These are phyloP conservation scores for Mycena capillaripes DNA, from an alignment of 768 basidiomycete genomes.

Conservation along the genomic window DNA sequence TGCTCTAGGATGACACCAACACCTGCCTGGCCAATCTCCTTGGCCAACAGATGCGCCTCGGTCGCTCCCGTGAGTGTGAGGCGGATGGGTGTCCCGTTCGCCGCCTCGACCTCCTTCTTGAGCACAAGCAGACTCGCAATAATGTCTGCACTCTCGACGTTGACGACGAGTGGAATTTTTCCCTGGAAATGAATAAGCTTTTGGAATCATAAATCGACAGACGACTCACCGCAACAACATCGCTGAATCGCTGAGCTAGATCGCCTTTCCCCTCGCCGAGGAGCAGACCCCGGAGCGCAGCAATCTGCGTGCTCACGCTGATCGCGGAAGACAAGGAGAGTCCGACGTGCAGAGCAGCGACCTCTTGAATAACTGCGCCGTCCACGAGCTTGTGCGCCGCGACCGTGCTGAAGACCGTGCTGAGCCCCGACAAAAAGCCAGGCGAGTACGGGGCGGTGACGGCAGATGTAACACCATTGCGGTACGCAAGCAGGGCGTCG, in stretches of 20 bases:
- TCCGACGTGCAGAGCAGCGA: conserved; percentile 75
- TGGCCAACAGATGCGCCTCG: conserved; percentile 75
- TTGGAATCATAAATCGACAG: conserved; percentile 41
- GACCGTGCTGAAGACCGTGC: conserved; percentile 72
- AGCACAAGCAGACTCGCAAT: conserved; percentile 79
- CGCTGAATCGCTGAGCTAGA: conserved; percentile 49
- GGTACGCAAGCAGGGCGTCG: conserved; percentile 62
- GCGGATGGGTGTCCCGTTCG: conserved; percentile 48
- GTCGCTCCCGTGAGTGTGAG: conserved; percentile 71
- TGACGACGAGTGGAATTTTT: conserved; percentile 72
- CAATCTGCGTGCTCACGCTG: conserved; percentile 77
- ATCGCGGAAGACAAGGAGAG: conserved; percentile 51
- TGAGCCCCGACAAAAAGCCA: conserved; percentile 75
- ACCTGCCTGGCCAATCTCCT: conserved; percentile 69
- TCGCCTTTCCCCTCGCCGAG: conserved; percentile 49
- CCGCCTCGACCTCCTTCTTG: conserved; percentile 65
- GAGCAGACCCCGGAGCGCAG: conserved; percentile 66
- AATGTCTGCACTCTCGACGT: conserved; percentile 79
- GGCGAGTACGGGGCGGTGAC: conserved; percentile 70
- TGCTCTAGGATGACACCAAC: conserved; percentile 79
- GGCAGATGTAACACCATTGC: conserved; percentile 79
- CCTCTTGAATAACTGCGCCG: conserved; percentile 75
- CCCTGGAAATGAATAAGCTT: conserved; percentile 54
- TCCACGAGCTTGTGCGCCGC: conserved; percentile 71
- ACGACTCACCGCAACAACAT: conserved; percentile 30